Base-by-base conservation (phyloP, 75 land plant genomes). In the Cunninghamia lanceolata region DNA sequence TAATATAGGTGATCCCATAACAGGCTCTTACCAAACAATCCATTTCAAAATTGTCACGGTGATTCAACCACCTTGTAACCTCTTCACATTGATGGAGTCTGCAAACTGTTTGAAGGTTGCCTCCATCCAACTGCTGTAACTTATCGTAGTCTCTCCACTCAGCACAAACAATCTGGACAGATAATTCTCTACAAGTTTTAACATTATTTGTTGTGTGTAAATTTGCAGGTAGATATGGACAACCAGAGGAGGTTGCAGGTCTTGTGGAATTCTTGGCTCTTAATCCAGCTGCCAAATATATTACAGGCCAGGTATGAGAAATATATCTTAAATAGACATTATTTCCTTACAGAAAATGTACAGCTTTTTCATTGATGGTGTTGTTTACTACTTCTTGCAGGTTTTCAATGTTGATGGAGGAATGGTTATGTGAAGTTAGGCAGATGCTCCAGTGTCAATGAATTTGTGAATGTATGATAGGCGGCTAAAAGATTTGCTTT, bases 201-300 rank as follows among this genome's bases (percentile, higher is more conserved):
- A 79, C 36, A 88, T 54, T 39, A 85, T 46, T 68, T 85, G n/a
- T 70, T 35, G 17, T 28, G 28, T 56, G n/a, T 85, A 35, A 16
- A 28, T 84, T 2, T 92, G 39, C 98, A 97, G 99, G 96, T 80
- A 89, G 99, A 68, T 97, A 95, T 90, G 99, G 99, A 25, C 94
- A 93, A 85, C 98, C 98, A 3, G 95, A 97, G 82, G 99, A 97
- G 85, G 96, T 97, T 85, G 99, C 99, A 87, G 99, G 99, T 45
- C 84, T 96, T 83, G 96, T 96, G 78, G 95, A 97, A 89, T 96
- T 95, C 43, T 85, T 97, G 84, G 99, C 98, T 46, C 93, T 96
- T 68, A 91, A 93, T 85, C 99, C 99, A 81, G 95, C 99, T 34
- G 94, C 99, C 52, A 92, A 89, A 63, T 97, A 97, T 85, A 97